These are phyloP conservation scores for Exobasidium rhododendri DNA, from an alignment of 1,284 basidiomycete species.

Conservation along the genomic window DNA sequence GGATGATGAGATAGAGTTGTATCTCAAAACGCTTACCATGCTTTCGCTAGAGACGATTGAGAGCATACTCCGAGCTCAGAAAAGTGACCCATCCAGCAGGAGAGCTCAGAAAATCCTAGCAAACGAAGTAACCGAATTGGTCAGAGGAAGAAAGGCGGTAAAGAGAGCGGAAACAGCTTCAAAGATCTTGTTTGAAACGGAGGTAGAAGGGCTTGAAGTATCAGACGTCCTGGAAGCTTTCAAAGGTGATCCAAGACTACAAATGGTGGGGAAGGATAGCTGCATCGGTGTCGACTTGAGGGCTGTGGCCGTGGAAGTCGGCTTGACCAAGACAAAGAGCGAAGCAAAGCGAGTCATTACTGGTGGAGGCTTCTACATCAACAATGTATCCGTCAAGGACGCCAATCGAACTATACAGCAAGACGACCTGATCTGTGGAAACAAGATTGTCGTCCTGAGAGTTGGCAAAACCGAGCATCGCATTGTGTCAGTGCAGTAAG, in stretches of 20 bases:
- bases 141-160: conserved; percentile 56
- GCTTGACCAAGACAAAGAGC: conserved; percentile 17
- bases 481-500: conserved; percentile 11
- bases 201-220: conserved; percentile 59
- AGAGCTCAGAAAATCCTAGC: conserved; percentile 76
- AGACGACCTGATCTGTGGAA: conserved; percentile 9
- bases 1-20: conserved; percentile 77
- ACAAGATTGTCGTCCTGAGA: conserved; percentile 17
- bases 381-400: conserved; percentile 14
- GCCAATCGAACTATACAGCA: background rate
- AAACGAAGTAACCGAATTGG: conserved; percentile 78
- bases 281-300: conserved; percentile 4
- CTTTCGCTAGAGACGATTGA: conserved; percentile 65
- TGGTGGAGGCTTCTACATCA: conserved; percentile 22
- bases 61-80: conserved; percentile 64
- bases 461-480: conserved; percentile 20
- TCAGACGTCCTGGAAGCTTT: conserved; percentile 63
- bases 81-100: conserved; percentile 63
- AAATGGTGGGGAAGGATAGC: conserved; percentile 7
- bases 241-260: conserved; percentile 60
- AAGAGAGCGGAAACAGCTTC: conserved; percentile 64
- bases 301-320: background rate
- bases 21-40: conserved; percentile 80
- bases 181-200: conserved; percentile 63
- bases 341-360: conserved; percentile 5